phyloP scores from a whole-genome alignment of 1,284 basidiomycete genomes.

The Trametes hirsuta region DNA sequence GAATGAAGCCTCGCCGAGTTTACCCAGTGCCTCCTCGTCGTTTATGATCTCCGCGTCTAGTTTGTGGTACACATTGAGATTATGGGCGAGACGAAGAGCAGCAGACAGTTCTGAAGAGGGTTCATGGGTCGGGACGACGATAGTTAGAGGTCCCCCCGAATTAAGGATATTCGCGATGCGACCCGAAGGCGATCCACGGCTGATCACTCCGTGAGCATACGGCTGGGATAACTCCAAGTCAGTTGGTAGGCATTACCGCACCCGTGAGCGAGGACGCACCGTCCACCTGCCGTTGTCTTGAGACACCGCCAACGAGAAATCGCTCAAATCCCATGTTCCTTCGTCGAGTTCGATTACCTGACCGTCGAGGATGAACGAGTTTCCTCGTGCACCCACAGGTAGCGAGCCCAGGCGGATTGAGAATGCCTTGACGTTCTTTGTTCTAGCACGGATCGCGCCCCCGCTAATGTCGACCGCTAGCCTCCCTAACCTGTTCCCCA shows the following conservation, averaged over 20 bases:
- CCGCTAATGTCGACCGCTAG: constrained; percentile 30
- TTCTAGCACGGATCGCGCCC: constrained; percentile 35
- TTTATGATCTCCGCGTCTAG: constrained; percentile 65
- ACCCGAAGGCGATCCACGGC: constrained; percentile 44
- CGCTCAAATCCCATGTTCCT: constrained; percentile 11
- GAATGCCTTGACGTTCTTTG: constrained; percentile 48
- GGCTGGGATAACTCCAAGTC: neutral
- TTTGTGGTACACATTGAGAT: constrained; percentile 69
- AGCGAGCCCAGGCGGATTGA: constrained; percentile 30
- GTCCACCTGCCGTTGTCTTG: constrained; percentile 12
- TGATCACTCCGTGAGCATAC: neutral
- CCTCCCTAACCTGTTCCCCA: constrained; percentile 35
- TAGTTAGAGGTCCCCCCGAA: constrained; percentile 50
- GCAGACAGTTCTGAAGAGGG: constrained; percentile 42
- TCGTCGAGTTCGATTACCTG: constrained; percentile 8
- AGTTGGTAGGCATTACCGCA: neutral
- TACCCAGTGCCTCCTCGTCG: constrained; percentile 44
- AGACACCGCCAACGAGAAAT: constrained; percentile 5
- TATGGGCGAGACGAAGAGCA: constrained; percentile 69
- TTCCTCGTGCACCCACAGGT: neutral
- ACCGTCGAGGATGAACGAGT: constrained; percentile 18
- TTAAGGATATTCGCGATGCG: constrained; percentile 68
- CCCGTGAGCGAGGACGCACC: neutral
- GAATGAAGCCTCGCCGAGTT: constrained; percentile 28
- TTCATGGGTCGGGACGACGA: constrained; percentile 54